These are phyloP conservation scores for Raddia distichophylla DNA, from an alignment of 176 grass and related monocot species.

Conservation along the genomic window DNA sequence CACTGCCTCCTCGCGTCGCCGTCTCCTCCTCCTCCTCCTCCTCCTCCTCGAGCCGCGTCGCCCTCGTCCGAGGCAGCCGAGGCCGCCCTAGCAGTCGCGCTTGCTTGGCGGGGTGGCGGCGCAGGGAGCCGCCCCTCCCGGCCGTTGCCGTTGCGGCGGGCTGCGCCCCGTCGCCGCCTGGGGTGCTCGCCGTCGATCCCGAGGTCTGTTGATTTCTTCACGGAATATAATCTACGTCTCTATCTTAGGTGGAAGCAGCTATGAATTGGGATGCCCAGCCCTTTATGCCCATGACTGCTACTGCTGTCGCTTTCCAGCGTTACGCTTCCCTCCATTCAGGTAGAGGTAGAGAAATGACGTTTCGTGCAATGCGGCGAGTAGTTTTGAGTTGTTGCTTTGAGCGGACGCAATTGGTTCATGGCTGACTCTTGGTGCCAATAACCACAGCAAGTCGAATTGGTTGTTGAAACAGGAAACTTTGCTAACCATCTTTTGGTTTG, in stretches of 20 bases:
- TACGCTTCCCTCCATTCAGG: neutral
- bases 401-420: too few relatives aligned
- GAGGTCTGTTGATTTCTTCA: conserved; percentile 13
- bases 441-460: too few relatives aligned
- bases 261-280: neutral
- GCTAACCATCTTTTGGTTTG: too few relatives aligned
- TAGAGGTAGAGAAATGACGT: neutral
- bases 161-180: neutral
- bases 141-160: neutral
- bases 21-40: neutral
- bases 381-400: neutral
- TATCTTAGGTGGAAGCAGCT: neutral
- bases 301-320: neutral
- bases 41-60: neutral
- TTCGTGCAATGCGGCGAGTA: neutral
- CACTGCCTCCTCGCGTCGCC: neutral
- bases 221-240: neutral
- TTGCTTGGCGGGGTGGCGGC: conserved; percentile 22
- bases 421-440: too few relatives aligned
- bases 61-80: neutral
- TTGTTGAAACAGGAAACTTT: too few relatives aligned
- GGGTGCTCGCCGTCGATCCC: neutral
- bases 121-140: neutral
- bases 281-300: too few relatives aligned
- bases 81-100: neutral